phyloP scores from a whole-genome alignment of 176 grass and related monocot genomes.

The Zoysia pacifica region DNA sequence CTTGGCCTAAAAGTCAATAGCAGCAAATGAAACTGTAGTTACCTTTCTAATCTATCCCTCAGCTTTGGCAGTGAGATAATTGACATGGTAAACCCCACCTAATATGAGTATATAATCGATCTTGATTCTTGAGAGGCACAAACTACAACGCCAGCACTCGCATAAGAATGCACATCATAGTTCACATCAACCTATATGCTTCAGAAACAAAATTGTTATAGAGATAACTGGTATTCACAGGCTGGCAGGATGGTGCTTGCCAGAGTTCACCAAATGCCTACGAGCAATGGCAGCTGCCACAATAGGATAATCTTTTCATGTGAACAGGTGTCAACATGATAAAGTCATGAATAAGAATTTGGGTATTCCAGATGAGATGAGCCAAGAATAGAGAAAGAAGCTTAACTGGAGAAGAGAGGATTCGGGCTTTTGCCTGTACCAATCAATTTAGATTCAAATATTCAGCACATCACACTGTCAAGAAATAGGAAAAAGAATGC shows the following conservation, averaged over 20 bases:
- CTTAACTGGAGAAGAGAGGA: neutral
- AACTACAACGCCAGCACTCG: neutral
- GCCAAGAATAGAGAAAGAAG: neutral
- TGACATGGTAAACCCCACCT: neutral
- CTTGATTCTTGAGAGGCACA: slow-evolving; percentile 3
- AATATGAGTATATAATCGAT: neutral
- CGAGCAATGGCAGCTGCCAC: neutral
- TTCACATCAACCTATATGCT: neutral
- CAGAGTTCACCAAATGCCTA: neutral
- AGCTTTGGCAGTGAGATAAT: neutral
- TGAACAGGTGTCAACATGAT: neutral
- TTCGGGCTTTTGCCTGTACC: neutral
- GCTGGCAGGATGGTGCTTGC: neutral
- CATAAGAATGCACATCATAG: neutral
- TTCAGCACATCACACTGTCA: neutral
- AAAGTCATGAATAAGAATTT: neutral
- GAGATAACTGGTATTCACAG: neutral
- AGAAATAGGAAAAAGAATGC: neutral
- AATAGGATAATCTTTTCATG: neutral
- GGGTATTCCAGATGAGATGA: neutral
- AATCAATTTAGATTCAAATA: neutral
- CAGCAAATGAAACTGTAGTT: neutral
- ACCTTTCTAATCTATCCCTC: neutral
- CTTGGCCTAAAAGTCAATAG: neutral
- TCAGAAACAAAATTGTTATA: slow-evolving; percentile 1